phyloP scores from a whole-genome alignment of 257 asterid genomes.

The Solanum piurae region DNA sequence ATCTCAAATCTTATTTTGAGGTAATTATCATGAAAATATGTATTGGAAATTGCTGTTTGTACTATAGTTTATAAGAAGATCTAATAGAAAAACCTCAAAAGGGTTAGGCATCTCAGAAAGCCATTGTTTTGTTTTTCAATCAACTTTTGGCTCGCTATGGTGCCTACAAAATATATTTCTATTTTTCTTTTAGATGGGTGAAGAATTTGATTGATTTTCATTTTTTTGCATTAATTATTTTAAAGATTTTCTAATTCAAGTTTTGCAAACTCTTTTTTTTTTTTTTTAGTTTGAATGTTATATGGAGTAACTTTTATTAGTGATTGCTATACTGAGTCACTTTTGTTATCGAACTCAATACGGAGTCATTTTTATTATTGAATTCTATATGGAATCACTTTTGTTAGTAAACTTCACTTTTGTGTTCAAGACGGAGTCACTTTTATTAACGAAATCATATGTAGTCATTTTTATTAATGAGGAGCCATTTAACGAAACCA shows the following conservation, averaged over 20 bases:
- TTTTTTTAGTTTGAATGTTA: too few relatives aligned
- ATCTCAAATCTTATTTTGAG: background rate
- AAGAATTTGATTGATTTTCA: background rate
- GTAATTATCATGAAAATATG: background rate
- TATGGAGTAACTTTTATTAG: background rate
- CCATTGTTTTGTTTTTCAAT: background rate
- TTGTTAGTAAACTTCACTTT: too few relatives aligned
- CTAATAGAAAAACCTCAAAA: background rate
- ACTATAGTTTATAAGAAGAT: background rate
- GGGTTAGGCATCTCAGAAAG: background rate
- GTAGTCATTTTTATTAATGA: too few relatives aligned
- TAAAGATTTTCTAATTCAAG: too few relatives aligned
- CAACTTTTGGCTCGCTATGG: slow-evolving; percentile 1
- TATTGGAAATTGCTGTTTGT: background rate
- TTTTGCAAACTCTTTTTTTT: too few relatives aligned
- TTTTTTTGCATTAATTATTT: background rate
- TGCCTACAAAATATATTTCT: background rate
- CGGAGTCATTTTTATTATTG: background rate
- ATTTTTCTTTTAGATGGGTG: background rate
- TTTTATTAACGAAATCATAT: too few relatives aligned
- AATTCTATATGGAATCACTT: too few relatives aligned
- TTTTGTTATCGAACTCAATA: too few relatives aligned
- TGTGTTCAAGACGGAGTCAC: too few relatives aligned
- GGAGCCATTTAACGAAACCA: too few relatives aligned
- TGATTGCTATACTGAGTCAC: too few relatives aligned